Conservation (phyloP, 441 rosid genomes). For the Eruca vesicaria region DNA sequence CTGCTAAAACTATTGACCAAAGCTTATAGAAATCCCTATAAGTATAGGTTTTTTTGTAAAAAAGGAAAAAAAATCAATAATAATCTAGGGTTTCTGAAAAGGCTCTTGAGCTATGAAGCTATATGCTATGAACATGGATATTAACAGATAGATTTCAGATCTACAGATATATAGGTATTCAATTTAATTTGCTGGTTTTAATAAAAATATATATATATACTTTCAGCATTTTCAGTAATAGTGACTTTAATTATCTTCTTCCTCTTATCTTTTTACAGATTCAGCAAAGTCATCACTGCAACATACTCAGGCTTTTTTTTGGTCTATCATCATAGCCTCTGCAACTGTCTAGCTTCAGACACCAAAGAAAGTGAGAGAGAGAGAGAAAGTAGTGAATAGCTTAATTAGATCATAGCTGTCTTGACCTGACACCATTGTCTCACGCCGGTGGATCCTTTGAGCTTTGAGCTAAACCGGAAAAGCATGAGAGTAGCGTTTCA, state of each 20-base stretch:
- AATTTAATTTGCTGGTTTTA: not conserved
- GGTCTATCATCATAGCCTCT: slow-evolving; percentile 45
- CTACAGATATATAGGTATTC: slow-evolving; percentile 15
- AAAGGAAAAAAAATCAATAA: not conserved
- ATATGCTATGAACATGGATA: slow-evolving; percentile 22
- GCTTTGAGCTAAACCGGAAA: slow-evolving; percentile 33
- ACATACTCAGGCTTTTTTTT: slow-evolving; percentile 51
- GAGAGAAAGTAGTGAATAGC: not conserved
- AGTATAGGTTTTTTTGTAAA: not conserved
- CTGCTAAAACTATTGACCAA: slow-evolving; percentile 28
- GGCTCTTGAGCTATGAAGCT: slow-evolving; percentile 26
- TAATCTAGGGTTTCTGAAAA: slow-evolving; percentile 30
- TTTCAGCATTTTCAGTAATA: slow-evolving; percentile 19
- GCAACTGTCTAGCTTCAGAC: slow-evolving; percentile 34
- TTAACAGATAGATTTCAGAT: slow-evolving; percentile 38
- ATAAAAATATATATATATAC: not conserved
- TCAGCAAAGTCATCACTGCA: slow-evolving; percentile 43
- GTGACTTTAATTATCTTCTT: slow-evolving; percentile 26
- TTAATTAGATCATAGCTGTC: not conserved
- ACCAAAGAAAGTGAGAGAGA: slow-evolving; percentile 36
- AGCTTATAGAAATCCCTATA: slow-evolving; percentile 25
- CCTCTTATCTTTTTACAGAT: slow-evolving; percentile 35
- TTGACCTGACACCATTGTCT: not conserved
- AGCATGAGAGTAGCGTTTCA: slow-evolving; percentile 93
- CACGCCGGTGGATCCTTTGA: not conserved